Conservation (phyloP, 148 eudicot species). For the Rheum nobile region DNA sequence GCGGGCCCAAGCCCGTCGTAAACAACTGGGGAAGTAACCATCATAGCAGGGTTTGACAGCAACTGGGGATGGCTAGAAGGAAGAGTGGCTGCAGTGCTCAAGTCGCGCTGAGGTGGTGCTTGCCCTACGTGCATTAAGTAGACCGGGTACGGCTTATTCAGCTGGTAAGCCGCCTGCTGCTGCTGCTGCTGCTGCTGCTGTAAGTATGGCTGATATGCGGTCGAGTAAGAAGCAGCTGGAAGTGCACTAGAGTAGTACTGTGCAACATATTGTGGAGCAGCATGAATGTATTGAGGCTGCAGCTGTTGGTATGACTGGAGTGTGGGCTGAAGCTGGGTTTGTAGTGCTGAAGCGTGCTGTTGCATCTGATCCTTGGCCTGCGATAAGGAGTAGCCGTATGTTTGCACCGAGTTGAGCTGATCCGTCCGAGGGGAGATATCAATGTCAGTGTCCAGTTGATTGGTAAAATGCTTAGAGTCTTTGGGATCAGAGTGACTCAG, state of each 20-base stretch:
- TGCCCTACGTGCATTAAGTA: slow-evolving; percentile 59
- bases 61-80: slow-evolving; percentile 33
- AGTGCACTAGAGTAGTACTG: slow-evolving; percentile 37
- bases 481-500: slow-evolving; percentile 20
- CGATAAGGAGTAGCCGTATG: slow-evolving; percentile 32
- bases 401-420: slow-evolving; percentile 25
- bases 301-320: slow-evolving; percentile 17
- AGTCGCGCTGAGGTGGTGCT: slow-evolving; percentile 26
- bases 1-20: slow-evolving; percentile 27
- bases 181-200: slow-evolving; percentile 28
- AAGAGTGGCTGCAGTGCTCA: slow-evolving; percentile 15
- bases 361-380: slow-evolving; percentile 39
- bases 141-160: slow-evolving; percentile 48
- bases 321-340: slow-evolving; percentile 11
- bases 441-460: slow-evolving; percentile 27
- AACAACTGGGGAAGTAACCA: slow-evolving; percentile 22
- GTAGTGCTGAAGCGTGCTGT: slow-evolving; percentile 21
- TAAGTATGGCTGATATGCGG: slow-evolving; percentile 32
- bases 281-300: slow-evolving; percentile 33
- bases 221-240: slow-evolving; percentile 32
- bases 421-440: slow-evolving; percentile 31
- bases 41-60: slow-evolving; percentile 31
- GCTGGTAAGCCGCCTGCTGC: slow-evolving; percentile 20
- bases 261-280: slow-evolving; percentile 37
- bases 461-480: slow-evolving; percentile 17